Conservation (phyloP, 225 moss, liverwort and hornwort species). For the Climacium dendroides region DNA sequence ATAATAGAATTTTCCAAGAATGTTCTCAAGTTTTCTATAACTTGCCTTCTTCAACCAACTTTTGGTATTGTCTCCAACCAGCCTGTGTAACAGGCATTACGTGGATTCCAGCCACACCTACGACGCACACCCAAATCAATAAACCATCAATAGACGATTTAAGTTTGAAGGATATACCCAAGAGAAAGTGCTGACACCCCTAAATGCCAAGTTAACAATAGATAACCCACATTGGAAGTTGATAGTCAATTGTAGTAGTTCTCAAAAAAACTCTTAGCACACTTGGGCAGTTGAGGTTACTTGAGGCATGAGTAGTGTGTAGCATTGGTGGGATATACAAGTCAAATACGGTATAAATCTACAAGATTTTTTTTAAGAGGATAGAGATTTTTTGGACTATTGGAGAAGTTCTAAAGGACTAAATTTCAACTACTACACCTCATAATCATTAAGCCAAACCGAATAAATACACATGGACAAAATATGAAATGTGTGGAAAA, state of each 20-base stretch:
- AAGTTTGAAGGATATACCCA: not conserved
- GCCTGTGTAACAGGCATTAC: conserved; percentile 27
- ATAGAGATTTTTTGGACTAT: not conserved
- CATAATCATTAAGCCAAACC: not conserved
- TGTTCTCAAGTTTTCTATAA: not conserved
- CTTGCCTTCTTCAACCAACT: conserved; percentile 15
- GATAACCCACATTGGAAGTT: not conserved
- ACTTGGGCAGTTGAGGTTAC: not conserved
- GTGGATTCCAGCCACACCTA: conserved; percentile 34
- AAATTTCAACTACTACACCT: not conserved
- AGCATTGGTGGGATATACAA: not conserved
- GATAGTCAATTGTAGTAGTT: not conserved
- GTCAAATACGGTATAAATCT: not conserved
- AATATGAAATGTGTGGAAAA: not conserved
- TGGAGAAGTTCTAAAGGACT: not conserved
- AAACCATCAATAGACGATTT: not conserved
- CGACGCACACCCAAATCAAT: not conserved
- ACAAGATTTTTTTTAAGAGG: not conserved
- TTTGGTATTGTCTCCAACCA: conserved; percentile 21
- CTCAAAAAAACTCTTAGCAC: not conserved
- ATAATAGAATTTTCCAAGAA: not conserved
- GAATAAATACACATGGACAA: not conserved
- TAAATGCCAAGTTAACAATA: not conserved
- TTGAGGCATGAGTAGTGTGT: not conserved
- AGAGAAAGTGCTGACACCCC: not conserved